A percentile compares a stretch with the other conserved stretches of the same genome.
Evolutionary conservation across 2,329 filamentous ascomycete species (phyloP).

Genomic region (Pochonia chlamydosporia): DNA sequence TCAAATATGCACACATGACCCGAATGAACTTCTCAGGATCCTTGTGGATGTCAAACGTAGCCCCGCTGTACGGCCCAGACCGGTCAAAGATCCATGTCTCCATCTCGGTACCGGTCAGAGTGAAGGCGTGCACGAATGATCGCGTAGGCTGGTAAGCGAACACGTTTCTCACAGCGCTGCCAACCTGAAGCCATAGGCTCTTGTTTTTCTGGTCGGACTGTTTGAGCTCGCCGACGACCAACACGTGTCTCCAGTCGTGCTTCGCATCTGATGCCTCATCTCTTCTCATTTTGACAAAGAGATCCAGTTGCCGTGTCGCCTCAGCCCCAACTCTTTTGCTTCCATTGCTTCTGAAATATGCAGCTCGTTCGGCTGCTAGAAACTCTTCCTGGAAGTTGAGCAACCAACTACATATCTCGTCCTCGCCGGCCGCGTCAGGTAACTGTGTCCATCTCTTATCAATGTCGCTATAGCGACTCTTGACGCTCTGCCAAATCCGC

Average conservation of each 20-base stretch:
- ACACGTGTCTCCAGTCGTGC: no score
- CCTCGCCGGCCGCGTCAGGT: constrained; percentile 1
- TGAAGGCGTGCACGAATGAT: neutral
- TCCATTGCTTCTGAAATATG: constrained; percentile 3
- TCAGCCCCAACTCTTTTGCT: constrained; percentile 2
- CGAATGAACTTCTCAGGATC: constrained; percentile 7
- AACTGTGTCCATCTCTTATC: constrained; percentile 1
- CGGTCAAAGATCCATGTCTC: constrained; percentile 7
- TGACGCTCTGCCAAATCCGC: neutral
- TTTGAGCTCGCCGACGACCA: constrained; percentile 2
- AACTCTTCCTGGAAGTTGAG: neutral
- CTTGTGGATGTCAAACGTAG: constrained; percentile 6
- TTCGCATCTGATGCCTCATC: no score
- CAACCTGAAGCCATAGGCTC: constrained; percentile 4
- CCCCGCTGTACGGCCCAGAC: constrained; percentile 5
- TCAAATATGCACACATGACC: constrained; percentile 6
- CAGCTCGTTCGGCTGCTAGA: neutral
- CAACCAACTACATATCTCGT: neutral
- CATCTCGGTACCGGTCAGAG: constrained; percentile 1
- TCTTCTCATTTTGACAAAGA: no score
- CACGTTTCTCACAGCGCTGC: constrained; percentile 2
- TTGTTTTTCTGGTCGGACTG: constrained; percentile 4
- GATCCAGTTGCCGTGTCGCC: no score
- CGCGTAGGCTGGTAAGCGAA: constrained; percentile 3
- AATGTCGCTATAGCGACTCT: neutral